A percentile compares a stretch with the other conserved stretches of the same genome.
Conservation (phyloP, 352 stramenopile species). For the Phytophthora aleatoria region DNA sequence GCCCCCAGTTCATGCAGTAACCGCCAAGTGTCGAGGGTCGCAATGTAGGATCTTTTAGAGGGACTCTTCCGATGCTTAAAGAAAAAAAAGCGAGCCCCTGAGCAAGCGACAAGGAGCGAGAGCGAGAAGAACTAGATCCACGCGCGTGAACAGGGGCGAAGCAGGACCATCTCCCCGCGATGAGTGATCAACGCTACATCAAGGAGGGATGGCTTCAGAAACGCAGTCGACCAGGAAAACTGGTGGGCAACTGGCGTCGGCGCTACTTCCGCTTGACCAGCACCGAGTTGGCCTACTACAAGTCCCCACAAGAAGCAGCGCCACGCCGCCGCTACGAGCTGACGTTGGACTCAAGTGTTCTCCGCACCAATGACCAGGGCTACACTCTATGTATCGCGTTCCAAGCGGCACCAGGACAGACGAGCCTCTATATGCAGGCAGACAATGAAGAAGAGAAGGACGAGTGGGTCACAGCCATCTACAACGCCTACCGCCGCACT, state of each 20-base stretch:
- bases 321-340: slow-evolving; percentile 51
- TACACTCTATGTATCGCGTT: slow-evolving; percentile 63
- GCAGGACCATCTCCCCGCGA: slow-evolving; percentile 12
- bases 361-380: slow-evolving; percentile 68
- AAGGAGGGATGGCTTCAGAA: slow-evolving; percentile 81
- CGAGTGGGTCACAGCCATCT: slow-evolving; percentile 66
- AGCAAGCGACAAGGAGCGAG: slow-evolving; percentile 8
- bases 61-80: slow-evolving; percentile 3
- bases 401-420: slow-evolving; percentile 43
- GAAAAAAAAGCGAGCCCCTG: slow-evolving; percentile 15
- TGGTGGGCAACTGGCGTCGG: slow-evolving; percentile 58
- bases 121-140: slow-evolving; percentile 1
- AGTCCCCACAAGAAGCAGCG: slow-evolving; percentile 35
- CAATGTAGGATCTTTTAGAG: slow-evolving; percentile 23
- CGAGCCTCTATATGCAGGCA: slow-evolving; percentile 64
- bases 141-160: background rate
- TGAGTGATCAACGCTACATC: slow-evolving; percentile 46
- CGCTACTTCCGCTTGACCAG: slow-evolving; percentile 75
- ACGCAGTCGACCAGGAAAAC: slow-evolving; percentile 45
- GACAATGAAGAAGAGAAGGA: slow-evolving; percentile 70
- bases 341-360: slow-evolving; percentile 59
- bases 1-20: background rate
- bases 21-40: background rate
- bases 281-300: slow-evolving; percentile 68
- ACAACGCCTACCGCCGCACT: slow-evolving; percentile 50